These are phyloP conservation scores for Fomes fomentarius DNA, from an alignment of 1,284 basidiomycete species.

Conservation along the genomic window DNA sequence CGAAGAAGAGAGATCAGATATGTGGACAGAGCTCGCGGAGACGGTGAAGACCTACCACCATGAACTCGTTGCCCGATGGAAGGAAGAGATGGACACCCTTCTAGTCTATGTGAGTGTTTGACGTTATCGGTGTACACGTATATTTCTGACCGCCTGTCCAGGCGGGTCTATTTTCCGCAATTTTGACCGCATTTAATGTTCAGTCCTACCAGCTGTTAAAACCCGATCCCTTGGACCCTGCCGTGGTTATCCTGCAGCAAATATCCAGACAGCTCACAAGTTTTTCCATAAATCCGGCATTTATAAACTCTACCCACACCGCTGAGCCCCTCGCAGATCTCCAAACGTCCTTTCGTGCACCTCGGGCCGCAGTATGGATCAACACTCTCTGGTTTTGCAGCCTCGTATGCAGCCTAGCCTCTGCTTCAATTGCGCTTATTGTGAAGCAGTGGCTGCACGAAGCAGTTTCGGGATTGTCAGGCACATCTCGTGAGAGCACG, in stretches of 20 bases:
- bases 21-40: background rate
- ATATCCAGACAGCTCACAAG: conserved; percentile 3
- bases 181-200: conserved; percentile 11
- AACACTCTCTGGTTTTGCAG: conserved; percentile 25
- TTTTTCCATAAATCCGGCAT: background rate
- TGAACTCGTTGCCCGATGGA: background rate
- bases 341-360: background rate
- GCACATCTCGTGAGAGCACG: conserved; percentile 1
- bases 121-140: background rate
- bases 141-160: background rate
- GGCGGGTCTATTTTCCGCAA: conserved; percentile 10
- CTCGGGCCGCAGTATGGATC: conserved; percentile 9
- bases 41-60: background rate
- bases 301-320: conserved; percentile 8
- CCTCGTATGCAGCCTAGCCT: conserved; percentile 18
- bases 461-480: background rate
- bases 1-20: background rate
- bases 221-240: conserved; percentile 1
- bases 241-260: background rate
- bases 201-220: conserved; percentile 7
- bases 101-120: conserved; percentile 1
- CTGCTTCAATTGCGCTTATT: conserved; percentile 17
- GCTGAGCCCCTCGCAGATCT: background rate
- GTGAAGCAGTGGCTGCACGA: conserved; percentile 25
- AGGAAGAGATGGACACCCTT: conserved; percentile 3